A percentile compares a stretch with the other conserved stretches of the same genome.
These are phyloP conservation scores for Solanum bulbocastanum DNA, from an alignment of 257 asterid genomes.

Conservation along the genomic window DNA sequence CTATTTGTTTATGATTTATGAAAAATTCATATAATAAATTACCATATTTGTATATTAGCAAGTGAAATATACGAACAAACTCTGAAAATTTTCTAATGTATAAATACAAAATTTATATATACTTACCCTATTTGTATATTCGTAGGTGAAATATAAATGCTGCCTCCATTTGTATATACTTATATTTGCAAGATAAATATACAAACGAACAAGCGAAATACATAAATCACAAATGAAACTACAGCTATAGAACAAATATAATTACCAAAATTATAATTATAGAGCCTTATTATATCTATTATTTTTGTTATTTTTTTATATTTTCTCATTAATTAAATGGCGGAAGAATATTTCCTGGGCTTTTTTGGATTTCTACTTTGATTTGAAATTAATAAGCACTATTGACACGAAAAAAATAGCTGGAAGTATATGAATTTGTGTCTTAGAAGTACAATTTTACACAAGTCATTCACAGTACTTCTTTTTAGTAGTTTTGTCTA, in stretches of 20 bases:
- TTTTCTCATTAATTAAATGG: not conserved
- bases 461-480: not conserved
- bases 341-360: not conserved
- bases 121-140: too few species aligned
- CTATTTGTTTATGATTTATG: too few species aligned
- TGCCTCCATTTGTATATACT: not conserved
- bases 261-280: too few species aligned
- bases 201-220: not conserved
- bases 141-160: not conserved
- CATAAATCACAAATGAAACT: not conserved
- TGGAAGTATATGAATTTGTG: not conserved
- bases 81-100: too few species aligned
- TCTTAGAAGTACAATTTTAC: not conserved
- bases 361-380: not conserved
- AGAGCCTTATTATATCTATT: not conserved
- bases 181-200: too few species aligned
- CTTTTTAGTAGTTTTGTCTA: not conserved
- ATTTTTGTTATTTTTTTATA: too few species aligned
- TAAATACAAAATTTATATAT: too few species aligned
- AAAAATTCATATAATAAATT: too few species aligned
- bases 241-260: not conserved
- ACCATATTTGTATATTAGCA: too few species aligned
- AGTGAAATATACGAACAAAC: too few species aligned
- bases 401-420: not conserved
- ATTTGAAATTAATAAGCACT: not conserved